phyloP scores from a whole-genome alignment of 2,329 filamentous ascomycete species.

The Stachybotrys chlorohalonatus region DNA sequence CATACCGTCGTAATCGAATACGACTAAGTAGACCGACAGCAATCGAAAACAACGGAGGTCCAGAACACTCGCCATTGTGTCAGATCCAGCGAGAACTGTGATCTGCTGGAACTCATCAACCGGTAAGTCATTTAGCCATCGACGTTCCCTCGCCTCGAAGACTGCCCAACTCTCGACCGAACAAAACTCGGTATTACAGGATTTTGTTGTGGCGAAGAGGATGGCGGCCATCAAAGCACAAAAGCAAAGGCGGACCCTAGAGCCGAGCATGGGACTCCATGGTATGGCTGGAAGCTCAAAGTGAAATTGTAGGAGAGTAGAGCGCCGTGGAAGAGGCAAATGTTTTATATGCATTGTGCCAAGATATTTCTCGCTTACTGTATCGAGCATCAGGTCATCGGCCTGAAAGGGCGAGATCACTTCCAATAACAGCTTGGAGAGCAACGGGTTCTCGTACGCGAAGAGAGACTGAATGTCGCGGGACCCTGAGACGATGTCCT shows the following conservation, averaged over 20 bases:
- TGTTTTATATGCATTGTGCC: not conserved
- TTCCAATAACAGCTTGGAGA: not conserved
- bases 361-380: not conserved
- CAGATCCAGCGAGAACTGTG: too few species aligned
- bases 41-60: slow-evolving; percentile 3
- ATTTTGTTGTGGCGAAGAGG: too few species aligned
- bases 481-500: not conserved
- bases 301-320: not conserved
- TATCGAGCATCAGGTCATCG: not conserved
- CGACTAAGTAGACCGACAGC: not conserved
- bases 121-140: too few species aligned
- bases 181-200: not conserved
- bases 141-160: too few species aligned
- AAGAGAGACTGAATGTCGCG: slow-evolving; percentile 1
- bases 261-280: not conserved
- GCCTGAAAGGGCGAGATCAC: not conserved
- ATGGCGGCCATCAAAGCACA: not conserved
- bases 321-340: not conserved
- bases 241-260: not conserved
- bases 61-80: not conserved
- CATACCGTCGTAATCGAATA: not conserved
- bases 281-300: not conserved
- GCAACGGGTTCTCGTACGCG: not conserved
- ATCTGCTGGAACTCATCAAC: too few species aligned
- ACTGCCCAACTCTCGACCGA: not conserved